These are phyloP conservation scores for Pouteria glomerata DNA, from an alignment of 148 eudicot species.

Conservation along the genomic window DNA sequence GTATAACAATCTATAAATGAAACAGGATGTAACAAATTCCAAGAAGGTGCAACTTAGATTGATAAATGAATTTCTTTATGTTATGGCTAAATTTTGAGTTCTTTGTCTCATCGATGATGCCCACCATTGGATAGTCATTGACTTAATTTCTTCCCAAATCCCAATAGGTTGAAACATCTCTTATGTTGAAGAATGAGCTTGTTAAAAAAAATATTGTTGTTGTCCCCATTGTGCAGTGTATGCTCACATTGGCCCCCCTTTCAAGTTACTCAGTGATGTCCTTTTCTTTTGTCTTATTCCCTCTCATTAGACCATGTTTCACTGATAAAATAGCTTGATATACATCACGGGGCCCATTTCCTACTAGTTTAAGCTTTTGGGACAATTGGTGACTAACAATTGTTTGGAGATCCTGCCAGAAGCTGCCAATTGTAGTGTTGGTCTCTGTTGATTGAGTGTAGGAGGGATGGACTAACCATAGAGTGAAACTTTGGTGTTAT, in stretches of 20 bases:
- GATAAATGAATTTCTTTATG: background rate
- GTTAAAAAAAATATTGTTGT: too few relatives aligned
- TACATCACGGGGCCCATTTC: too few relatives aligned
- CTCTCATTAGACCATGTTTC: too few relatives aligned
- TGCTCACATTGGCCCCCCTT: background rate
- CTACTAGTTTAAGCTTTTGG: too few relatives aligned
- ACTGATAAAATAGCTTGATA: too few relatives aligned
- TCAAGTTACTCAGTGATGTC: background rate
- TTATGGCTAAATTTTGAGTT: background rate
- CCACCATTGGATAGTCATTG: background rate
- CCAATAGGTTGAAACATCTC: background rate
- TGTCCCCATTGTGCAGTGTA: background rate
- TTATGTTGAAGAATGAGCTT: background rate
- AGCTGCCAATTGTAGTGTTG: too few relatives aligned
- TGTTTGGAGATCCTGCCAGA: too few relatives aligned
- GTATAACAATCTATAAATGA: background rate
- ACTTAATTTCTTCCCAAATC: background rate
- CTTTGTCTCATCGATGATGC: background rate
- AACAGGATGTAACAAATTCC: background rate
- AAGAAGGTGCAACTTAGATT: background rate
- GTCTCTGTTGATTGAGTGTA: too few relatives aligned
- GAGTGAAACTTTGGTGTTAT: too few relatives aligned
- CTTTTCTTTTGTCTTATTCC: too few relatives aligned
- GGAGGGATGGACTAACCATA: too few relatives aligned
- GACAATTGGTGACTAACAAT: too few relatives aligned